These are phyloP conservation scores for Aspergillus fumigatus DNA, from an alignment of 2,329 filamentous ascomycete genomes.

Conservation along the genomic window DNA sequence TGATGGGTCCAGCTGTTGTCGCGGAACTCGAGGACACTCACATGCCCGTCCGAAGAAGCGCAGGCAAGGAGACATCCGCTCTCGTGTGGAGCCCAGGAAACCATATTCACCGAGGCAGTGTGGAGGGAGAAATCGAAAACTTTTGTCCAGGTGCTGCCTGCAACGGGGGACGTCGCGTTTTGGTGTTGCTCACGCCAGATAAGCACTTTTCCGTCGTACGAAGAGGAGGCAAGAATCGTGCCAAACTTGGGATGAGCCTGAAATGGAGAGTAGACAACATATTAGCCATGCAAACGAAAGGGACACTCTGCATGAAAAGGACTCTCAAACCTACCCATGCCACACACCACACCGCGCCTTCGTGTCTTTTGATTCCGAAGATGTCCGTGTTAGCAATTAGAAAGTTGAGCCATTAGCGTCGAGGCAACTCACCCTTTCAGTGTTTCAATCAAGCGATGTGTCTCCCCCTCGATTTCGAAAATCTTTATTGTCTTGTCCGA, in stretches of 20 bases:
- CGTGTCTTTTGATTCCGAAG: conserved; percentile 59
- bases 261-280: not conserved
- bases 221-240: conserved; percentile 91
- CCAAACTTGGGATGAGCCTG: conserved; percentile 93
- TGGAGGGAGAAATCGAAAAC: conserved; percentile 92
- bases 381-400: conserved; percentile 8
- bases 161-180: conserved; percentile 33
- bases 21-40: conserved; percentile 93
- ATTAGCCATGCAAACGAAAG: not conserved
- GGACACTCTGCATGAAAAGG: not conserved
- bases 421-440: conserved; percentile 69
- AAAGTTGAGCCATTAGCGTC: not conserved
- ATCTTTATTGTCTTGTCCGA: conserved; percentile 99
- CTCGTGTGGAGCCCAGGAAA: conserved; percentile 97
- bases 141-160: conserved; percentile 65
- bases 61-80: conserved; percentile 91
- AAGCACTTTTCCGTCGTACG: conserved; percentile 96
- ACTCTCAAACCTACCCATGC: conserved; percentile 61
- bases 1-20: conserved; percentile 89
- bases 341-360: conserved; percentile 96
- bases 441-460: conserved; percentile 84
- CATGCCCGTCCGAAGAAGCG: conserved; percentile 88
- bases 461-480: conserved; percentile 93
- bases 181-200: conserved; percentile 86
- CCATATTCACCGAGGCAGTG: conserved; percentile 94